Percentiles rank a stretch among this genome's conserved stretches.
phyloP scores from a whole-genome alignment of 176 grass and related monocot species.

The Metroxylon sagu region DNA sequence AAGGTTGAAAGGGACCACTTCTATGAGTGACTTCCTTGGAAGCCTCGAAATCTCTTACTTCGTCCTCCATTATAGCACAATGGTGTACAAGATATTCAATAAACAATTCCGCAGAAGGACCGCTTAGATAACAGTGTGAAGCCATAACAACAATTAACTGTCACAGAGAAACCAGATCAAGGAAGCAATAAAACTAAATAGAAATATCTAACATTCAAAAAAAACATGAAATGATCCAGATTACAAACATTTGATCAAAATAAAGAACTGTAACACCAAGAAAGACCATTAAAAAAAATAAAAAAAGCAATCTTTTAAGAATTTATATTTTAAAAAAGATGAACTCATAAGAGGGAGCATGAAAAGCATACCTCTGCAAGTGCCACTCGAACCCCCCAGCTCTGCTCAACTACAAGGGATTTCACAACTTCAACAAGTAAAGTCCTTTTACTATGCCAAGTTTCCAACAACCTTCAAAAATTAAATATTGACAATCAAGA shows the following conservation, averaged over 20 bases:
- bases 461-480: slow-evolving; percentile 69
- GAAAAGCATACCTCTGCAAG: slow-evolving; percentile 53
- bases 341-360: not conserved
- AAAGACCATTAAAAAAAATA: not conserved
- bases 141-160: slow-evolving; percentile 99
- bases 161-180: not conserved
- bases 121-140: slow-evolving; percentile 89
- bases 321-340: no score
- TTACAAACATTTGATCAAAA: no score
- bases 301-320: no score
- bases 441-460: slow-evolving; percentile 77
- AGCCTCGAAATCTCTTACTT: slow-evolving; percentile 41
- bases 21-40: slow-evolving; percentile 36
- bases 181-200: no score
- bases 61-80: slow-evolving; percentile 69
- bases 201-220: no score
- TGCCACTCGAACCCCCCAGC: slow-evolving; percentile 68
- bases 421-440: slow-evolving; percentile 81
- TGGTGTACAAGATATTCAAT: slow-evolving; percentile 80
- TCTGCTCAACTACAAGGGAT: slow-evolving; percentile 72
- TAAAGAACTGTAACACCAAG: not conserved
- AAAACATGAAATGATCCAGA: no score
- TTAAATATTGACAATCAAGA: slow-evolving; percentile 8
- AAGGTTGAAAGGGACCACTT: slow-evolving; percentile 43
- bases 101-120: slow-evolving; percentile 61